These are phyloP conservation scores for Didymella pomorum DNA, from an alignment of 2,329 filamentous ascomycete species.

Conservation along the genomic window DNA sequence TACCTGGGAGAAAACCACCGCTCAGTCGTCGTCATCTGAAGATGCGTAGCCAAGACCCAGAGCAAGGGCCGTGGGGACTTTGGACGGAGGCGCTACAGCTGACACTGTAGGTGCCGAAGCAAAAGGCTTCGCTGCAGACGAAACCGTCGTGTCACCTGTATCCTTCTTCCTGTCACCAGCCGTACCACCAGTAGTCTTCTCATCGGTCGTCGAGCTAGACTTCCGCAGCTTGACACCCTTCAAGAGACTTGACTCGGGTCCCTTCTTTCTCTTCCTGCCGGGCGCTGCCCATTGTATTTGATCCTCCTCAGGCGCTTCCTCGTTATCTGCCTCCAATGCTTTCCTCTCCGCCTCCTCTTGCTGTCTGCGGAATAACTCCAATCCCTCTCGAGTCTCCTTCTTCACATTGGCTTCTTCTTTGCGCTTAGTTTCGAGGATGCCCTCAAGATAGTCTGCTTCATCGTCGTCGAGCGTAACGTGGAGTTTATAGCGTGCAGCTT, in stretches of 20 bases:
- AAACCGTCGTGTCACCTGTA: neutral
- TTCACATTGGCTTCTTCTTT: conserved; percentile 65
- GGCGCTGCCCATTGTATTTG: conserved; percentile 59
- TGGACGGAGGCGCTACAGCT: conserved; percentile 26
- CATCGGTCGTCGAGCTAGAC: conserved; percentile 35
- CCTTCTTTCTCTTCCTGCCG: conserved; percentile 62
- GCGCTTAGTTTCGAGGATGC: conserved; percentile 64
- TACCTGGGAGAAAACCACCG: neutral
- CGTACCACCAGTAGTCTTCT: conserved; percentile 12
- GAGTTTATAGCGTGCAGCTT: conserved; percentile 73
- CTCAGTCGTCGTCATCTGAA: conserved; percentile 54
- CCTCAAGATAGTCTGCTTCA: conserved; percentile 76
- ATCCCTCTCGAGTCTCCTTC: conserved; percentile 65
- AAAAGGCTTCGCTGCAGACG: neutral
- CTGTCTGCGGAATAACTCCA: conserved; percentile 66
- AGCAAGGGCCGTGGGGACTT: conserved; percentile 28
- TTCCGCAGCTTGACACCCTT: conserved; percentile 57
- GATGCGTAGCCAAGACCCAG: conserved; percentile 54
- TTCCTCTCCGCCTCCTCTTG: conserved; percentile 66
- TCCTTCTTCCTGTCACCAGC: conserved; percentile 4
- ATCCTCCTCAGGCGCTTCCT: conserved; percentile 49
- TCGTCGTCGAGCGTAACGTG: conserved; percentile 83
- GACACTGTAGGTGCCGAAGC: conserved; percentile 12
- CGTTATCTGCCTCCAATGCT: conserved; percentile 51
- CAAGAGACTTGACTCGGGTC: conserved; percentile 45